These are phyloP conservation scores for Marchantia paleacea DNA, from an alignment of 225 moss, liverwort and hornwort genomes.

Conservation along the genomic window DNA sequence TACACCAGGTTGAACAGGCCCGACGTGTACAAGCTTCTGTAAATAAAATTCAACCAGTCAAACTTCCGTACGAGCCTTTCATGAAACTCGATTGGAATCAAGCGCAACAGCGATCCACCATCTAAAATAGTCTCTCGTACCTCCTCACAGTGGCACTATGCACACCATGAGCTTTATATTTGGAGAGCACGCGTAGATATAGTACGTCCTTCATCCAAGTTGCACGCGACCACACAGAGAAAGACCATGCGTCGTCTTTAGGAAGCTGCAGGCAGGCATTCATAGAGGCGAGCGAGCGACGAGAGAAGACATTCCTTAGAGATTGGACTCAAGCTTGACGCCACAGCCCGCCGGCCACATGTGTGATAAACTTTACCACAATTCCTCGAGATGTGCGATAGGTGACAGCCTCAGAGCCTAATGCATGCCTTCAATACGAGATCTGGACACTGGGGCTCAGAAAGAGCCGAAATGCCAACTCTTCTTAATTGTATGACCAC, in stretches of 20 bases:
- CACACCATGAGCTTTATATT: not conserved
- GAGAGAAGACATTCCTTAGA: conserved; percentile 1
- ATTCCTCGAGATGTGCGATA: not conserved
- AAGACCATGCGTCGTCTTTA: not conserved
- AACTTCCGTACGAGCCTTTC: not conserved
- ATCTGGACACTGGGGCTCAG: not conserved
- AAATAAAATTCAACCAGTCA: not conserved
- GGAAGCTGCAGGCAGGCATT: not conserved
- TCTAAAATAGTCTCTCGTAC: not conserved
- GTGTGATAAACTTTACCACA: not conserved
- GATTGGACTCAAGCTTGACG: not conserved
- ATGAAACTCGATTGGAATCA: not conserved
- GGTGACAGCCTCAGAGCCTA: not conserved
- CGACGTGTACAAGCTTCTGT: not conserved
- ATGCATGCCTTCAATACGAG: not conserved
- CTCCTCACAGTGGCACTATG: not conserved
- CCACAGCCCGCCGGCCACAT: not conserved
- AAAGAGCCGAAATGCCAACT: not conserved
- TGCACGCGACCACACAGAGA: not conserved
- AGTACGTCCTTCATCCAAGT: not conserved
- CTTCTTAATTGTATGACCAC: not conserved
- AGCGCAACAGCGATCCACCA: not conserved
- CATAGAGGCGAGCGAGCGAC: not conserved
- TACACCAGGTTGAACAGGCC: not conserved
- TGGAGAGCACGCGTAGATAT: not conserved